phyloP scores from a whole-genome alignment of 1,139 yeast species.

The Blastobotrys illinoisensis region DNA sequence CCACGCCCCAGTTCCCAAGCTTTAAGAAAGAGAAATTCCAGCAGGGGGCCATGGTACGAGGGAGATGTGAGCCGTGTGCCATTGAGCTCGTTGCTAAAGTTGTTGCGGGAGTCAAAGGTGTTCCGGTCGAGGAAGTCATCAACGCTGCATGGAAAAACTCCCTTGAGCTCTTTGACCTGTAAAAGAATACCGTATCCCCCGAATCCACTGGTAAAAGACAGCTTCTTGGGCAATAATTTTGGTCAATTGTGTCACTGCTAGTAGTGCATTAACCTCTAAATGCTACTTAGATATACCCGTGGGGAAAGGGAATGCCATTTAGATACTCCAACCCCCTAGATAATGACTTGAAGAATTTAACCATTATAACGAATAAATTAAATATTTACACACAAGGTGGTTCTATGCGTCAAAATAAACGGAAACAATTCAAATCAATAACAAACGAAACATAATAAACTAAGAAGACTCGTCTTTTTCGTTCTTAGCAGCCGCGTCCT shows the following conservation, averaged over 20 bases:
- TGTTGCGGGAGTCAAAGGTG: slow-evolving; percentile 52
- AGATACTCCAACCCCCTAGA: no score
- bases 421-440: background rate
- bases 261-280: no score
- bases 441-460: background rate
- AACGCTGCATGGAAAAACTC: slow-evolving; percentile 63
- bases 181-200: no score
- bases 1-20: slow-evolving; percentile 41
- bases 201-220: no score
- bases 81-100: slow-evolving; percentile 79
- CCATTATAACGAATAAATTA: background rate
- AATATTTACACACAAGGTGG: background rate
- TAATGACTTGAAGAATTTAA: no score
- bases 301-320: no score
- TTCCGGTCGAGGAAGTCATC: slow-evolving; percentile 49
- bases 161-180: slow-evolving; percentile 45
- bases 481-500: background rate
- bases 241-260: no score
- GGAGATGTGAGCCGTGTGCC: slow-evolving; percentile 87
- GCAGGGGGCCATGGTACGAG: slow-evolving; percentile 54
- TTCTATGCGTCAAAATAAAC: background rate
- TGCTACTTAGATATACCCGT: no score
- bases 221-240: no score
- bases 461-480: background rate
- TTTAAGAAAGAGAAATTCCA: slow-evolving; percentile 58